These are phyloP conservation scores for Xylaria intraflava DNA, from an alignment of 495 filamentous ascomycete species.

Conservation along the genomic window DNA sequence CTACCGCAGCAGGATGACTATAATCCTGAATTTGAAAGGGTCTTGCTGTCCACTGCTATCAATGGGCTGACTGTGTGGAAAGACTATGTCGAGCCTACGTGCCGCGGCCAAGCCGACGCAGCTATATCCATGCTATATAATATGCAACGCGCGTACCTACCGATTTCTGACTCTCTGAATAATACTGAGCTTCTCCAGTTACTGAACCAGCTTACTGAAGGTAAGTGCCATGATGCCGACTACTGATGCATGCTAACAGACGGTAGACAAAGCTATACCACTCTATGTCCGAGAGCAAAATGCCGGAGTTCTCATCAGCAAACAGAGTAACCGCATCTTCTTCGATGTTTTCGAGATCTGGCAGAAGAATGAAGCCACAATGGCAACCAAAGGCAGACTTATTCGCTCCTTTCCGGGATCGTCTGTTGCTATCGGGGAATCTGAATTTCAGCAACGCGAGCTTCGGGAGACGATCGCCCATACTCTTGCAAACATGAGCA, in stretches of 20 bases:
- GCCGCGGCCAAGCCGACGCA: not conserved
- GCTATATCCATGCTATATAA: conserved; percentile 12
- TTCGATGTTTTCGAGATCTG: conserved; percentile 53
- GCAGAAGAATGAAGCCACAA: conserved; percentile 38
- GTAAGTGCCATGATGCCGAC: not conserved
- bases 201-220: not conserved
- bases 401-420: conserved; percentile 48
- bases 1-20: conserved; percentile 44
- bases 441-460: conserved; percentile 23
- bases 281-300: conserved; percentile 51
- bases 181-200: not conserved
- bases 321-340: conserved; percentile 19
- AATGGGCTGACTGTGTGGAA: not conserved
- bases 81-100: not conserved
- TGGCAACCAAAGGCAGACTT: conserved; percentile 44
- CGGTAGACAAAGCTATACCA: conserved; percentile 19
- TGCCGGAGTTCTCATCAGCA: conserved; percentile 46
- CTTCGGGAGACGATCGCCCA: conserved; percentile 36
- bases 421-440: conserved; percentile 28
- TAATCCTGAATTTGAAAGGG: conserved; percentile 7
- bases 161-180: conserved; percentile 10
- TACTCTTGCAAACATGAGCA: conserved; percentile 38
- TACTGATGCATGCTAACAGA: not conserved
- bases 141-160: conserved; percentile 12
- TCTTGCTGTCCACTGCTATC: conserved; percentile 1